Base-by-base conservation (phyloP, 768 basidiomycete genomes). In the Kwoniella dendrophila region DNA sequence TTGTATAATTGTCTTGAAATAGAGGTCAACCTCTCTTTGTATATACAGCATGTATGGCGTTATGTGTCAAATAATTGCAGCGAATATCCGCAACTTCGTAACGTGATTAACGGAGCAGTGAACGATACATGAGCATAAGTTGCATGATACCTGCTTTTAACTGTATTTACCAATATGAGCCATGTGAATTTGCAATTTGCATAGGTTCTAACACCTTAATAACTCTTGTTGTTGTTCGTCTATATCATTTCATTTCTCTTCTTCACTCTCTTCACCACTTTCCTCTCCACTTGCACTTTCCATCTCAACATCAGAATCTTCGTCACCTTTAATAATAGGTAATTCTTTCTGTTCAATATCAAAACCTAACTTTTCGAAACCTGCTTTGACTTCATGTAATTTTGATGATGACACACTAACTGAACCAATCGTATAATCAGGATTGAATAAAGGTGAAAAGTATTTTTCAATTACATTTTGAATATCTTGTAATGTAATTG, bases 391-490 rank as follows among this genome's bases (percentile, higher is more conserved):
- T 63, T 87, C 84, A 22, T 87, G 86, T 0, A 85, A 84, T 74
- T 94, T 93, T 8, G 86, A 85, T 22, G 92, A 88, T 5, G 91
- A 86, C 20, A 90, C 90, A 24, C 92, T 88, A 18, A 90, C 87
- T 14, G 90, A 87, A 0, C 87, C 89, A 30, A 90, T 84, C 10
- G 91, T 92, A 0, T 87, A 84, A 2, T 83, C 81, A 0, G 92
- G 77, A 64, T 87, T 83, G 80, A 99, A 98, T 48, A 98, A 81
- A 0, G 94, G 91, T 30, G 93, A 76, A 81, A 96, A 86, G 78
- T 92, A 87, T 60, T 83, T 87, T 66, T 83, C 79, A 61, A 98
- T 82, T 4, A 85, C 84, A 5, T 76, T 80, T 16, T 92, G 75
- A 53, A 97, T 87, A 63, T 96, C 87, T 4, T 86, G 85, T 71